Percentiles rank a stretch among this genome's conserved stretches.
Conservation (phyloP, 805 yeast species). For the Myxozyma lipomycoides region DNA sequence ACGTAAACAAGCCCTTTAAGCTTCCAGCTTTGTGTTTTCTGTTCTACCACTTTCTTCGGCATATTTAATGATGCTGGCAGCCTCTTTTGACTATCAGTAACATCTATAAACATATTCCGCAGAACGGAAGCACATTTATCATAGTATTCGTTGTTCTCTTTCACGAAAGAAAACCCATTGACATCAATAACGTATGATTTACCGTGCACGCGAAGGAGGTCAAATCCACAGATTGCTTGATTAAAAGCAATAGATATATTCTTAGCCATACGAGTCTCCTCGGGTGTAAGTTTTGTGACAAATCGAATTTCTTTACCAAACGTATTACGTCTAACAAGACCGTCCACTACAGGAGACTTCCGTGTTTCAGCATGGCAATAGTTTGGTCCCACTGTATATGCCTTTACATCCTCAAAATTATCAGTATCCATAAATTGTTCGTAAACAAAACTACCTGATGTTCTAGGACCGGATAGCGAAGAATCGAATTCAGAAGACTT, state of each 20-base stretch:
- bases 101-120: constrained; percentile 56
- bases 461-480: constrained; percentile 64
- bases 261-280: constrained; percentile 76
- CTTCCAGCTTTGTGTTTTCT: constrained; percentile 83
- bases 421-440: constrained; percentile 97
- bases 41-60: constrained; percentile 47
- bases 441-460: constrained; percentile 86
- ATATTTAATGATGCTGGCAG: constrained; percentile 34
- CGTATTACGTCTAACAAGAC: constrained; percentile 92
- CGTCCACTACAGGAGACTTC: constrained; percentile 99
- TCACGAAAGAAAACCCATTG: constrained; percentile 95
- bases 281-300: constrained; percentile 69
- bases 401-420: constrained; percentile 97
- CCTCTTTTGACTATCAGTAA: constrained; percentile 43
- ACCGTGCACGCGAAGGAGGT: constrained; percentile 82
- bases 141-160: constrained; percentile 82
- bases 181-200: constrained; percentile 92
- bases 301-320: constrained; percentile 96
- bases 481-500: constrained; percentile 96
- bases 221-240: constrained; percentile 97
- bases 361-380: constrained; percentile 98
- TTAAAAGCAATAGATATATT: constrained; percentile 71
- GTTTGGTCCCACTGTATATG: constrained; percentile 87
- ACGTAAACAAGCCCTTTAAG: constrained; percentile 89
- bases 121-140: constrained; percentile 76